A percentile compares a stretch with the other conserved stretches of the same genome.
phyloP scores from a whole-genome alignment of 2,329 filamentous ascomycete species.

The Penicillium nordicum region DNA sequence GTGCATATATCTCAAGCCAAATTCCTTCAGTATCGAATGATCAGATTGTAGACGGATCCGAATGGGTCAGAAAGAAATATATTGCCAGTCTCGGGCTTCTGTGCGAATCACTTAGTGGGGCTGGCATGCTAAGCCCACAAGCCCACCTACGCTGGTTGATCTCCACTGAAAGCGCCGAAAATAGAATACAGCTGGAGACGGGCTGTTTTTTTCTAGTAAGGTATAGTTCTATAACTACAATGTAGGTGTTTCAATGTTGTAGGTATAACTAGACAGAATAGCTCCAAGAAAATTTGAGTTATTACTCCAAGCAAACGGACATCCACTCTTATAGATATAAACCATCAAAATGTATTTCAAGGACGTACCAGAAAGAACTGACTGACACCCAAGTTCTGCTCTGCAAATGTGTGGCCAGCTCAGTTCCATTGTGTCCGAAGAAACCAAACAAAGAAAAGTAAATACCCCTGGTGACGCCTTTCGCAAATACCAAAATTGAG shows the following conservation, averaged over 20 bases:
- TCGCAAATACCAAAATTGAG: slow-evolving; percentile 16
- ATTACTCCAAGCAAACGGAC: too few species aligned
- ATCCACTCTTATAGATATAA: neutral
- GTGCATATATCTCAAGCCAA: neutral
- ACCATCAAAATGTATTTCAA: neutral
- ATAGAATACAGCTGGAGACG: neutral
- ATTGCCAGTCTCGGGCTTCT: slow-evolving; percentile 15
- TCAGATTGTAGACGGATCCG: slow-evolving; percentile 5
- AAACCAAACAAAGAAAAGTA: neutral
- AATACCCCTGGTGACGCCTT: slow-evolving; percentile 15
- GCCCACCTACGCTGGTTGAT: neutral
- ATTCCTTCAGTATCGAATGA: slow-evolving; percentile 5
- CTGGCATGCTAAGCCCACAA: neutral
- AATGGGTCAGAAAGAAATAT: slow-evolving; percentile 3
- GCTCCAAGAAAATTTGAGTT: neutral
- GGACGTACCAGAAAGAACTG: neutral
- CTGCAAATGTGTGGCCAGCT: neutral
- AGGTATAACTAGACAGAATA: neutral
- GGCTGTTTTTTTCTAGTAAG: neutral
- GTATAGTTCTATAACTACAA: neutral
- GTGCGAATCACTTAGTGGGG: slow-evolving; percentile 19
- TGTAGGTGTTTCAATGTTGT: neutral
- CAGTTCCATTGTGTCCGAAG: neutral
- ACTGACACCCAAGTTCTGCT: neutral
- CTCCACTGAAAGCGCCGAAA: neutral